Percentiles rank a stretch among this genome's conserved stretches.
Evolutionary conservation across 1,284 basidiomycete species (phyloP).

Genomic region (Cryptococcus depauperatus): DNA sequence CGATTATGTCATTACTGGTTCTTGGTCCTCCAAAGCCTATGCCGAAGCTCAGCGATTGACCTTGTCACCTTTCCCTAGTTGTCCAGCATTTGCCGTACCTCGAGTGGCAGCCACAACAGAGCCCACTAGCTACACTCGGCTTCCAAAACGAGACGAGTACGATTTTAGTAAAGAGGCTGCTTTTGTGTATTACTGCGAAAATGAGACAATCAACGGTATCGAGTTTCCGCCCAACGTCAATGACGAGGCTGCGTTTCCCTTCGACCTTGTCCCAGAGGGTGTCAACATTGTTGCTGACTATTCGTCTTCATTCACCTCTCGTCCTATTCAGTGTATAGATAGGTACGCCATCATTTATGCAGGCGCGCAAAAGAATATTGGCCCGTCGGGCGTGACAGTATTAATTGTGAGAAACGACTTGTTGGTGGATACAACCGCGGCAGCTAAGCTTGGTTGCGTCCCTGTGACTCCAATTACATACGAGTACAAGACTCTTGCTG

Average conservation of each 20-base stretch:
- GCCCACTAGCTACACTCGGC: constrained; percentile 68
- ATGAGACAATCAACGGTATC: constrained; percentile 96
- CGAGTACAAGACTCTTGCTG: constrained; percentile 77
- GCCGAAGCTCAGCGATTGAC: constrained; percentile 63
- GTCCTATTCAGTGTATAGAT: constrained; percentile 78
- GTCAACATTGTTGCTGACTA: constrained; percentile 90
- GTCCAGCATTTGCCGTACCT: constrained; percentile 49
- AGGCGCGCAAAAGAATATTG: constrained; percentile 98
- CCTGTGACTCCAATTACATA: constrained; percentile 55
- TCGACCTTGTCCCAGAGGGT: constrained; percentile 57
- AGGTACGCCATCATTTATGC: constrained; percentile 92
- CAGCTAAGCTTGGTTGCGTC: constrained; percentile 62
- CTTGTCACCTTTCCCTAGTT: constrained; percentile 46
- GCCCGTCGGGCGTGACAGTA: constrained; percentile 87
- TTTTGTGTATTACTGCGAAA: constrained; percentile 97
- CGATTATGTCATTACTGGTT: constrained; percentile 86
- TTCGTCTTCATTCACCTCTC: constrained; percentile 93
- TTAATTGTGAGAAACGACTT: constrained; percentile 89
- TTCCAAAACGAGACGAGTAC: constrained; percentile 68
- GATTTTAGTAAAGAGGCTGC: constrained; percentile 68
- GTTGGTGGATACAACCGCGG: constrained; percentile 74
- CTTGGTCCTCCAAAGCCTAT: constrained; percentile 79
- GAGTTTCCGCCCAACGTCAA: constrained; percentile 64
- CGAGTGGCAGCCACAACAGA: constrained; percentile 61
- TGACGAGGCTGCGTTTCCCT: constrained; percentile 63